phyloP scores from a whole-genome alignment of 805 yeast genomes.

The Yamadazyma phyllophila region DNA sequence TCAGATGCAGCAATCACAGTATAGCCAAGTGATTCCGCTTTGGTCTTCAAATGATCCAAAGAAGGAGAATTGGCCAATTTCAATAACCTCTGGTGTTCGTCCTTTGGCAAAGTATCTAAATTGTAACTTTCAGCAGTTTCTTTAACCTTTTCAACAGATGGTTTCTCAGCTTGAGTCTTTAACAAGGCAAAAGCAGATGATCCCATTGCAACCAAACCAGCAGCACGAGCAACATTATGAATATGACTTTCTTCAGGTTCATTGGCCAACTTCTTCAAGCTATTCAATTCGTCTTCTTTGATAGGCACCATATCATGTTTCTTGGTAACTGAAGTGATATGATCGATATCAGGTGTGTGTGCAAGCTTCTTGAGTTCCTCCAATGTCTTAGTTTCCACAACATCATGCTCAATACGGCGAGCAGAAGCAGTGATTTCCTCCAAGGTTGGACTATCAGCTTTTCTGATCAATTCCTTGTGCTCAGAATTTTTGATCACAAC shows the following conservation, averaged over 20 bases:
- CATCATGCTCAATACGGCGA: conserved; percentile 16
- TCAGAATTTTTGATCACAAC: conserved; percentile 4
- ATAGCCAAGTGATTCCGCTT: conserved; percentile 19
- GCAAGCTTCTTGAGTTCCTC: conserved; percentile 9
- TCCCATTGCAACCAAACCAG: conserved; percentile 17
- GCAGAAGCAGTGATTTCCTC: conserved; percentile 7
- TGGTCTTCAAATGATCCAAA: conserved; percentile 24
- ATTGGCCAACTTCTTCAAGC: conserved; percentile 20
- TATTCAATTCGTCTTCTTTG: conserved; percentile 11
- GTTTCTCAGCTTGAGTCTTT: conserved; percentile 9
- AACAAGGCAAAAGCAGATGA: conserved; percentile 6
- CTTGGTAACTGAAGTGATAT: conserved; percentile 6
- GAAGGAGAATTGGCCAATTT: conserved; percentile 23
- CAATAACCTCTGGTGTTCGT: conserved; percentile 10
- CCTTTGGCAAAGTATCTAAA: conserved; percentile 9
- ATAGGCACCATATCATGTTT: conserved; percentile 6
- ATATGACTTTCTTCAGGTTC: conserved; percentile 19
- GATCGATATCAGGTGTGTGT: conserved; percentile 9
- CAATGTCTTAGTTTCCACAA: conserved; percentile 16
- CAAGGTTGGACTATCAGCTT: conserved; percentile 6
- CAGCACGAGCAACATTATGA: conserved; percentile 12
- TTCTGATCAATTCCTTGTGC: conserved; percentile 1
- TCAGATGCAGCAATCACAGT: conserved; percentile 20
- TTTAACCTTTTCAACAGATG: conserved; percentile 17
- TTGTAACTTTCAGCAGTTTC: conserved; percentile 10